A percentile compares a stretch with the other conserved stretches of the same genome.
Conservation (phyloP, 768 basidiomycete species). For the Hygrophorus pudorinus region DNA sequence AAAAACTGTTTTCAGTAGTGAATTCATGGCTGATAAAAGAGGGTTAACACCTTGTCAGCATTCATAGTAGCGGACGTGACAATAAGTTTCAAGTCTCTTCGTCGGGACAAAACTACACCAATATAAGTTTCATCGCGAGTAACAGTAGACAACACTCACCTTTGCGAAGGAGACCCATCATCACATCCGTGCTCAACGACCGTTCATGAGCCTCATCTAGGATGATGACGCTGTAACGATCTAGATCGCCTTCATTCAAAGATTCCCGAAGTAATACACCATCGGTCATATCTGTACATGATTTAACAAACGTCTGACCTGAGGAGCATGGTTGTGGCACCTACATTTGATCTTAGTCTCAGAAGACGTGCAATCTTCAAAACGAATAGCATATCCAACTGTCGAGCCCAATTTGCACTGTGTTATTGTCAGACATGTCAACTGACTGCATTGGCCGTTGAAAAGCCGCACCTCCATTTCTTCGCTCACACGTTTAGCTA, state of each 20-base stretch:
- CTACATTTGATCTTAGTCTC: conserved; percentile 96
- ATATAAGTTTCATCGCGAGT: conserved; percentile 5
- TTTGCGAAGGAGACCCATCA: conserved; percentile 94
- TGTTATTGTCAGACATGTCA: conserved; percentile 3
- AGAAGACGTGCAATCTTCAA: conserved; percentile 92
- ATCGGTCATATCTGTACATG: conserved; percentile 84
- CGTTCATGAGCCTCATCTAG: conserved; percentile 99
- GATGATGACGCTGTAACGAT: conserved; percentile 94
- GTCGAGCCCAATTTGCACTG: conserved; percentile 82
- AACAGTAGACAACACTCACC: conserved; percentile 38
- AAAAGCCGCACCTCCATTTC: conserved; percentile 80
- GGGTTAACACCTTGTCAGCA: conserved; percentile 73
- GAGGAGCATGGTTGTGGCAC: conserved; percentile 15
- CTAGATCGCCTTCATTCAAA: conserved; percentile 95
- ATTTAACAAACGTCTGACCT: conserved; percentile 1
- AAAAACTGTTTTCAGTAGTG: neutral
- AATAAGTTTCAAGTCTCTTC: conserved; percentile 90
- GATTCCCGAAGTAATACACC: conserved; percentile 98
- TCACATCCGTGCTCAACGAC: conserved; percentile 92
- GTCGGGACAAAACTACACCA: conserved; percentile 64
- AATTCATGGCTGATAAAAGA: neutral
- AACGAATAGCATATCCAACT: conserved; percentile 97
- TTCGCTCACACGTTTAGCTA: conserved; percentile 99
- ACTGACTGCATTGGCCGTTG: neutral
- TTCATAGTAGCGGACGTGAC: conserved; percentile 99